Evolutionary conservation across 2,329 filamentous ascomycete species (phyloP).

Genomic region (Stagonosporopsis rhizophila): DNA sequence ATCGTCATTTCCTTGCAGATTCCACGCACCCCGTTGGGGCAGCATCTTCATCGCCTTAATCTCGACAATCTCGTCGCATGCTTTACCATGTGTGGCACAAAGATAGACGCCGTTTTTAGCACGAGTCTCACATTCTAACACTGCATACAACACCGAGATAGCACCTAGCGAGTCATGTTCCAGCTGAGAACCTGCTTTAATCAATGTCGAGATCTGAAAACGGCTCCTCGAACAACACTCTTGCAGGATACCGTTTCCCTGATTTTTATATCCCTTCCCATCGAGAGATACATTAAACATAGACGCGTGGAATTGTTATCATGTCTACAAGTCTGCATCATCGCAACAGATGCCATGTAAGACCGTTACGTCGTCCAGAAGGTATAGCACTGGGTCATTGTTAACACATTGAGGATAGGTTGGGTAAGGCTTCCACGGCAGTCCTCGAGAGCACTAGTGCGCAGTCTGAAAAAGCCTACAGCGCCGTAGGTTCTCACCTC

Average conservation of each 20-base stretch:
- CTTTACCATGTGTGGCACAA: background rate
- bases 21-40: background rate
- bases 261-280: background rate
- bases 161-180: background rate
- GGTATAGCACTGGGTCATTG: background rate
- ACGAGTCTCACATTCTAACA: background rate
- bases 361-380: background rate
- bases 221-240: background rate
- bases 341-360: no score
- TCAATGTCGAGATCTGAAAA: background rate
- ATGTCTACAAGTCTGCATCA: no score
- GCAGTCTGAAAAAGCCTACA: no score
- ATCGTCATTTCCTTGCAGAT: constrained; percentile 15
- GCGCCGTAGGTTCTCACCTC: no score
- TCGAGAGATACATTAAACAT: no score
- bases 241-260: background rate
- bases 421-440: background rate
- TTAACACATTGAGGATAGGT: background rate
- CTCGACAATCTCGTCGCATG: background rate
- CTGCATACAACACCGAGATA: background rate
- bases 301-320: no score
- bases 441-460: background rate
- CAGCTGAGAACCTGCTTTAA: background rate
- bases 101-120: background rate
- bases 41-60: background rate